A percentile compares a stretch with the other conserved stretches of the same genome.
phyloP scores from a whole-genome alignment of 768 basidiomycete species.

The Coprinopsis cinerea region DNA sequence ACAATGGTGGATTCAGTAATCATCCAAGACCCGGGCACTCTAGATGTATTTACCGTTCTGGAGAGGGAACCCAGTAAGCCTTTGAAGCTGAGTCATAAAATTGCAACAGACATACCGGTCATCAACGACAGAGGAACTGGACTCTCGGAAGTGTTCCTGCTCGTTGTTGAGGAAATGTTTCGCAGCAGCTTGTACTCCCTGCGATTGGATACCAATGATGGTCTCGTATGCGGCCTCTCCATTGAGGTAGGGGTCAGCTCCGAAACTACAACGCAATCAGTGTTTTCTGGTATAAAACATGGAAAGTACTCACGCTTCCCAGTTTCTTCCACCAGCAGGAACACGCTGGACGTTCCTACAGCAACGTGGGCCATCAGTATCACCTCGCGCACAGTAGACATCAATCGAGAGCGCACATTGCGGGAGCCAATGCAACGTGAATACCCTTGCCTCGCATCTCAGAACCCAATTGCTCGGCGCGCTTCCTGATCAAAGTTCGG shows the following conservation, averaged over 20 bases:
- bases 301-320: constrained; percentile 37
- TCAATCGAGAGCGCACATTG: constrained; percentile 33
- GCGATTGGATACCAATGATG: constrained; percentile 44
- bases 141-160: constrained; percentile 41
- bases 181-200: constrained; percentile 45
- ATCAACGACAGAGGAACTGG: constrained; percentile 37
- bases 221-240: constrained; percentile 52
- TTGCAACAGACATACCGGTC: constrained; percentile 29
- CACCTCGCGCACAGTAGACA: neutral
- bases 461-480: constrained; percentile 50
- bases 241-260: constrained; percentile 47
- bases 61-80: neutral
- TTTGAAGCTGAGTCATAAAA: too few relatives aligned
- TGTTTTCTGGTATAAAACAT: neutral
- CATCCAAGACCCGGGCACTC: neutral
- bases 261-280: constrained; percentile 27
- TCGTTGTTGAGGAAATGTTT: constrained; percentile 45
- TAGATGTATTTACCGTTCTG: constrained; percentile 27
- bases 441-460: constrained; percentile 61
- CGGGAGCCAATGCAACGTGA: constrained; percentile 45
- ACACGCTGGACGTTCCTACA: constrained; percentile 39
- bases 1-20: constrained; percentile 2
- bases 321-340: constrained; percentile 44
- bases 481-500: constrained; percentile 47
- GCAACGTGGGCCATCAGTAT: neutral